Base-by-base conservation (phyloP, 345 rosid species). In the Linum lewisii region DNA sequence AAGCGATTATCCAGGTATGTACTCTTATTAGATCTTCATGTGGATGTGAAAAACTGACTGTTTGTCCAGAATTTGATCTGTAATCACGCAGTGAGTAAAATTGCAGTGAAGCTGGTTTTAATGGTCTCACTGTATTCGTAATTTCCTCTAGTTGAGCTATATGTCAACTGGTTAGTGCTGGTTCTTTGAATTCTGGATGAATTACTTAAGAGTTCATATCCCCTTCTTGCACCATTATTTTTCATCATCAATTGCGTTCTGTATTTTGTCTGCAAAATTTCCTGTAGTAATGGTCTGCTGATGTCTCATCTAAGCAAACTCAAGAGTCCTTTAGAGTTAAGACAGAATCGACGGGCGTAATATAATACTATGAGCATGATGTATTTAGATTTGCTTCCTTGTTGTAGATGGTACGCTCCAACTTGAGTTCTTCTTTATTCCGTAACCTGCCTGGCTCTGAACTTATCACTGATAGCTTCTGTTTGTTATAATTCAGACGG, bases 1-100 rank as follows among this genome's bases (percentile, higher is more conserved):
- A 89, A 74, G 95, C 85, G 56, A 84, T 93, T 67, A 22, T 79
- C 77, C 88, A 84, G 96, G 99, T 84, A 57, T 71, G 64, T 42
- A 51, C 71, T 69, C 51, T 69, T 20, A 63, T 65, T 26, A 51
- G 20, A 38, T 70, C 25, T 19, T 21, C 14, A 11, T 34, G 62
- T 44, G 26, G 19, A 21, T 44, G 22, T 57, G 20, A 42, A 42
- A 42, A 42, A 42, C 47, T 7, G 47, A 42, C 15, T 42, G 47
- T 11, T 42, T 14, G 16, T 42, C 47, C 47, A 42, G 1, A 11
- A 42, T 11, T 42, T 16, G 18, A 11, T 42, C 47, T 42, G 5
- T 42, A 42, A 11, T 2, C 13, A 42, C 47, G 15, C 13, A 16
- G 47, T 11, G 47, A 11, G 18, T 42, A 42, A 42, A 11, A 11